These are phyloP conservation scores for Chaetomium fimeti DNA, from an alignment of 495 filamentous ascomycete species.

Conservation along the genomic window DNA sequence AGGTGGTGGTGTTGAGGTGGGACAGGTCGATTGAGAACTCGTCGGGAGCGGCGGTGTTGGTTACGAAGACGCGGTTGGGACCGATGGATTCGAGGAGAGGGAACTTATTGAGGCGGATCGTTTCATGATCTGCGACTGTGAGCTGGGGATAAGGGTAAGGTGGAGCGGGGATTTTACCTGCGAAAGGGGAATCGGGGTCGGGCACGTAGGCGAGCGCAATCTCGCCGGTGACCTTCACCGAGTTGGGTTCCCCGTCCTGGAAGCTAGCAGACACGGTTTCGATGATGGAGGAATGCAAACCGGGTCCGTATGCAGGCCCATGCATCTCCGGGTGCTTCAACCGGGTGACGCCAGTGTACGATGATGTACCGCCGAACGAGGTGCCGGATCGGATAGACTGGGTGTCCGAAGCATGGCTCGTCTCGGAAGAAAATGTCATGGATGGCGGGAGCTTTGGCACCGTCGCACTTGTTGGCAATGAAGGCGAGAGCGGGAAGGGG, in stretches of 20 bases:
- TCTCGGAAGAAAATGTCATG: constrained; percentile 50
- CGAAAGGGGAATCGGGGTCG: constrained; percentile 40
- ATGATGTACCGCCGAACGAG: constrained; percentile 56
- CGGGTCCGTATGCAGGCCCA: constrained; percentile 63
- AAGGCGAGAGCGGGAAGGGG: constrained; percentile 48
- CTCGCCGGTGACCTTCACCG: constrained; percentile 79
- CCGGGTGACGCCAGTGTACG: constrained; percentile 49
- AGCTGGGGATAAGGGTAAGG: background rate
- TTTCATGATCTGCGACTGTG: constrained; percentile 50
- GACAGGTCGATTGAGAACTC: constrained; percentile 75
- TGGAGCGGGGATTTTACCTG: constrained; percentile 25
- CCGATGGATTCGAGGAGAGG: constrained; percentile 88
- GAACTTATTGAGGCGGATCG: constrained; percentile 88
- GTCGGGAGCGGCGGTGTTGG: constrained; percentile 63
- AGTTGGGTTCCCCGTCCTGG: constrained; percentile 66
- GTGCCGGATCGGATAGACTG: constrained; percentile 87
- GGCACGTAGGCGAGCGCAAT: constrained; percentile 84
- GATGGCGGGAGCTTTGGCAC: constrained; percentile 43
- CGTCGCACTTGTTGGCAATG: constrained; percentile 38
- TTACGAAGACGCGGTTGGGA: constrained; percentile 86
- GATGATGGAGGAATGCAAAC: constrained; percentile 85
- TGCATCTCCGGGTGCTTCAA: constrained; percentile 80
- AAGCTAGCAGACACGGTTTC: constrained; percentile 88
- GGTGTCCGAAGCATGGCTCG: constrained; percentile 71
- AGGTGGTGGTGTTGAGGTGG: constrained; percentile 67